These are phyloP conservation scores for Glycine tomentella DNA, from an alignment of 306 rosid genomes.

Conservation along the genomic window DNA sequence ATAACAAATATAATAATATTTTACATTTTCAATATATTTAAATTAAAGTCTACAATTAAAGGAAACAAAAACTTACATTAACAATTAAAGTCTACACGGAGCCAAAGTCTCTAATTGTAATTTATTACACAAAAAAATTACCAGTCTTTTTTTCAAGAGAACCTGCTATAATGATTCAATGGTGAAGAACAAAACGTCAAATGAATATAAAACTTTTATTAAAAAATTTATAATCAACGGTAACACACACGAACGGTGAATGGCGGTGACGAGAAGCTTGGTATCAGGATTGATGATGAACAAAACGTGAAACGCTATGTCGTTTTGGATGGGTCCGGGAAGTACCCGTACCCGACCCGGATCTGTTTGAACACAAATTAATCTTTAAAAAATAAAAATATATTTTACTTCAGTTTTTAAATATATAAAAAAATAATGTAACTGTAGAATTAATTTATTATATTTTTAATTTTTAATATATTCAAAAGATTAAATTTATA, in stretches of 20 bases:
- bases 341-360: neutral
- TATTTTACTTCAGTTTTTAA: no score
- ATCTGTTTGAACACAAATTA: neutral
- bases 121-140: no score
- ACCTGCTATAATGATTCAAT: neutral
- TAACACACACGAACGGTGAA: neutral
- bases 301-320: slow-evolving; percentile 16
- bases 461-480: no score
- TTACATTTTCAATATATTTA: neutral
- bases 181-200: neutral
- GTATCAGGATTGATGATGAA: neutral
- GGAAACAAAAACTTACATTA: neutral
- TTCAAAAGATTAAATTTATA: no score
- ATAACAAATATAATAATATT: neutral
- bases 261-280: neutral
- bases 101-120: no score
- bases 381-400: no score
- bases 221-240: neutral
- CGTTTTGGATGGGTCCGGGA: neutral
- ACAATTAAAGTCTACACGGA: no score
- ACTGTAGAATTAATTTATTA: no score
- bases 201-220: neutral
- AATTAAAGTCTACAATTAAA: neutral
- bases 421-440: no score
- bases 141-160: neutral